Evolutionary conservation across 2,329 filamentous ascomycete species (phyloP), one percentile per base, ranked within the genome.

Genomic region (Arthrobotrys conoides): DNA sequence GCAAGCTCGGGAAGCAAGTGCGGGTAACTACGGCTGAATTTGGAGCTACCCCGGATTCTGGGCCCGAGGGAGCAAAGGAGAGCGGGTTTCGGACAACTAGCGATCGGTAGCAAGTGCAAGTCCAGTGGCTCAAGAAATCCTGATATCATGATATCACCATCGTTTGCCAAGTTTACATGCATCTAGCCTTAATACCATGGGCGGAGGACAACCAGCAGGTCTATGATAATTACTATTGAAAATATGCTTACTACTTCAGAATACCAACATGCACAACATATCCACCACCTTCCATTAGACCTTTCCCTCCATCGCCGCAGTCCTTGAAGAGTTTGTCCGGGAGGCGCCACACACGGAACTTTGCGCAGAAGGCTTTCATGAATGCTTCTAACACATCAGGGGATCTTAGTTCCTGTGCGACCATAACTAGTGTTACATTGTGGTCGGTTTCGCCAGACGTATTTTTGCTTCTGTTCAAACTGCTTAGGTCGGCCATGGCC

Each of bases 331-430:
- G 84, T 41, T 86, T 85, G 82, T 93, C 91, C 0, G 90, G 89
- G 5, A 97, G 84, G 72, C 92, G 88, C 93, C 94, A 98, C 6
- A 91, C 90, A 10, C 87, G 86, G 82, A 98, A 98, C 8, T 84
- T 83, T 36, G 83, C 83, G 76, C 89, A 85, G 80, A 97, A 94
- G 66, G 89, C 88, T 79, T 86, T 86, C 61, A 97, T 85, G 93
- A 94, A 98, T 14, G 87, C 86, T 82, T 95, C 91, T 81, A 98
- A 96, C 5, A 98, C 93, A 38, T 94, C 91, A 1, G 92, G 89
- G 30, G 93, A 91, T 33, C 96, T 90, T 61, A 97, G 88, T 84
- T 98, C 95, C 86, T 98, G 95, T 24, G 93, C 95, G 64, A 98
- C 88, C 5, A 98, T 85, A 83, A 92, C 94, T 0, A 97, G 81